phyloP scores from a whole-genome alignment of 345 rosid species.

The Boechera retrofracta region DNA sequence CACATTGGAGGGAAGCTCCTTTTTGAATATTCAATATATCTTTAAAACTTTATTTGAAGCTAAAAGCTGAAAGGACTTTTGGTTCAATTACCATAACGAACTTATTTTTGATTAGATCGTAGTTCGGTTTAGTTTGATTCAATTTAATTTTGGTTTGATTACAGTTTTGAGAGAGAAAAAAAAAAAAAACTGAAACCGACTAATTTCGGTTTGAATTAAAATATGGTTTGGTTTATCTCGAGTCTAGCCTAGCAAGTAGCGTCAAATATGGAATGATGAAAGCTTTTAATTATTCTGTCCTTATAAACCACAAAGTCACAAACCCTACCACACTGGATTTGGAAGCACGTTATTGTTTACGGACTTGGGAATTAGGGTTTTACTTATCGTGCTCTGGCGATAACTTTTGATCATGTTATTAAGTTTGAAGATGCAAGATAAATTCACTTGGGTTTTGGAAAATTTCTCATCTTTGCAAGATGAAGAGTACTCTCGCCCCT shows the following conservation, averaged over 20 bases:
- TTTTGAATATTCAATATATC: not conserved
- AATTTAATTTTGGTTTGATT: not conserved
- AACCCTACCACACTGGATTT: not conserved
- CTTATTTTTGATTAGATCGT: not conserved
- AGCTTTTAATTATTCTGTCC: not conserved
- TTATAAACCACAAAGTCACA: not conserved
- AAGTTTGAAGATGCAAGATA: not conserved
- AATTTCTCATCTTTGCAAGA: not conserved
- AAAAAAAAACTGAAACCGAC: not conserved
- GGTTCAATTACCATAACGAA: not conserved
- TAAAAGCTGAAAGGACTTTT: not conserved
- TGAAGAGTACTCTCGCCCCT: not conserved
- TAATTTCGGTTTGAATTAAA: not conserved
- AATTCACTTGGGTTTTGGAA: not conserved
- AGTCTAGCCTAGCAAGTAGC: not conserved
- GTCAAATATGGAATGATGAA: not conserved
- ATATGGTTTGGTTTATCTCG: not conserved
- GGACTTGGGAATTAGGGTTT: not conserved
- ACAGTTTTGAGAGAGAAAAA: not conserved
- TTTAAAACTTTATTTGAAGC: no score
- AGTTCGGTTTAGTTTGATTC: not conserved
- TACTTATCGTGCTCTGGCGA: not conserved
- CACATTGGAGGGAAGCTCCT: constrained; percentile 37
- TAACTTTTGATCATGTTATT: not conserved
- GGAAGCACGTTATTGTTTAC: not conserved